Percentiles rank a stretch among this genome's conserved stretches.
Conservation (phyloP, 176 grass and related monocot species). For the Oryza australiensis region DNA sequence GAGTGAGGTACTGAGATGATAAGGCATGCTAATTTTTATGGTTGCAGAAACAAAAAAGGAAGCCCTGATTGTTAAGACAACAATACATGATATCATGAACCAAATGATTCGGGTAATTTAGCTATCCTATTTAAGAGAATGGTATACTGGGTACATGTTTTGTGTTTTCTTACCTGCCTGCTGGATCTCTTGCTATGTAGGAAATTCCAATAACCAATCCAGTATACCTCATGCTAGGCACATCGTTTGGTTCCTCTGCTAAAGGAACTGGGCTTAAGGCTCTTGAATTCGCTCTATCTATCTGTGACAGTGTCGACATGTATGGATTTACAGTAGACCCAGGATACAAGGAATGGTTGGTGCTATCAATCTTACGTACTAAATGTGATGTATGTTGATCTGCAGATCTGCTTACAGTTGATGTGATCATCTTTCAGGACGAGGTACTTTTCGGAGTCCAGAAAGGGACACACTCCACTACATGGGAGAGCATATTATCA, state of each 20-base stretch:
- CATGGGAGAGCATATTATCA: constrained; percentile 97
- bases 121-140: not conserved
- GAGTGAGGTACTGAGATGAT: constrained; percentile 9
- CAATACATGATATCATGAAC: constrained; percentile 98
- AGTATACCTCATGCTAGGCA: constrained; percentile 88
- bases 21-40: constrained; percentile 22
- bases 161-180: constrained; percentile 24
- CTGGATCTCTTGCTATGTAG: constrained; percentile 44
- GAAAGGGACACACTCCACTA: constrained; percentile 88
- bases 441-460: constrained; percentile 95
- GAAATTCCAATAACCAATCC: constrained; percentile 85
- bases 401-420: constrained; percentile 27
- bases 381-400: not conserved
- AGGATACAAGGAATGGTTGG: constrained; percentile 97
- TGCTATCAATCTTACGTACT: not conserved
- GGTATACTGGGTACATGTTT: constrained; percentile 11
- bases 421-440: constrained; percentile 63
- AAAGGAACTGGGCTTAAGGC: constrained; percentile 98
- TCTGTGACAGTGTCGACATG: constrained; percentile 93
- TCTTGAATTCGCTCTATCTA: constrained; percentile 92
- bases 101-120: constrained; percentile 86
- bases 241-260: constrained; percentile 95
- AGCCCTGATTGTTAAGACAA: constrained; percentile 84
- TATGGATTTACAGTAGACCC: constrained; percentile 99
- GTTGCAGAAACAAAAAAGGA: constrained; percentile 89